Conservation (phyloP, 2,329 filamentous ascomycete species). For the Dactylellina cionopaga region DNA sequence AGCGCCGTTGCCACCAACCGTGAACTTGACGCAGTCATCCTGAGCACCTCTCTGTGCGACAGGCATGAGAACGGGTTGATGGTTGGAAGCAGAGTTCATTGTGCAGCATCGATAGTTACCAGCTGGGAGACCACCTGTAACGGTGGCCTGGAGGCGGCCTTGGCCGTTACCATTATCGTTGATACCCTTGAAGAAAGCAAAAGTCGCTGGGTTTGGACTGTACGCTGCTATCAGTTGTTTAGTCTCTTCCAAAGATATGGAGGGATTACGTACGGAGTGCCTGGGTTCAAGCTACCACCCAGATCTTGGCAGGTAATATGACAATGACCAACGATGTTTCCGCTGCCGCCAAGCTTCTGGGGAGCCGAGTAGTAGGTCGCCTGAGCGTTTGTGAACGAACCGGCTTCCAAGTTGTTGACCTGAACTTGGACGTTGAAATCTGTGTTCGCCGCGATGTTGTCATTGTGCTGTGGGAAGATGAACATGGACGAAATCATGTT, state of each 20-base stretch:
- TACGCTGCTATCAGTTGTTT: slow-evolving; percentile 2
- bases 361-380: slow-evolving; percentile 68
- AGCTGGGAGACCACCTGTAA: slow-evolving; percentile 64
- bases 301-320: slow-evolving; percentile 68
- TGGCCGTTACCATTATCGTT: slow-evolving; percentile 66
- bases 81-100: slow-evolving; percentile 66
- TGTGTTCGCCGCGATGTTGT: slow-evolving; percentile 61
- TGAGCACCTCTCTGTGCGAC: slow-evolving; percentile 67
- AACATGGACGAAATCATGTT: slow-evolving; percentile 70
- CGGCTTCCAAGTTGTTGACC: slow-evolving; percentile 65
- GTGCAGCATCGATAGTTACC: slow-evolving; percentile 67
- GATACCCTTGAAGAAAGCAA: slow-evolving; percentile 70
- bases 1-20: slow-evolving; percentile 58
- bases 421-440: slow-evolving; percentile 65
- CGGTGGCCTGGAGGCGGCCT: slow-evolving; percentile 63
- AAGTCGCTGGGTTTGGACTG: slow-evolving; percentile 60
- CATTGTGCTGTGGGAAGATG: slow-evolving; percentile 62
- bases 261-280: slow-evolving; percentile 57
- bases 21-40: slow-evolving; percentile 67
- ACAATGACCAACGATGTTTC: slow-evolving; percentile 63
- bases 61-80: slow-evolving; percentile 70
- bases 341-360: slow-evolving; percentile 64
- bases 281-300: slow-evolving; percentile 59
- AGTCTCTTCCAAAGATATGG: neutral
- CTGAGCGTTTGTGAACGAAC: slow-evolving; percentile 67